These are phyloP conservation scores for Wallacemonas rigidus DNA, from an alignment of 208 protist genomes.

Conservation along the genomic window DNA sequence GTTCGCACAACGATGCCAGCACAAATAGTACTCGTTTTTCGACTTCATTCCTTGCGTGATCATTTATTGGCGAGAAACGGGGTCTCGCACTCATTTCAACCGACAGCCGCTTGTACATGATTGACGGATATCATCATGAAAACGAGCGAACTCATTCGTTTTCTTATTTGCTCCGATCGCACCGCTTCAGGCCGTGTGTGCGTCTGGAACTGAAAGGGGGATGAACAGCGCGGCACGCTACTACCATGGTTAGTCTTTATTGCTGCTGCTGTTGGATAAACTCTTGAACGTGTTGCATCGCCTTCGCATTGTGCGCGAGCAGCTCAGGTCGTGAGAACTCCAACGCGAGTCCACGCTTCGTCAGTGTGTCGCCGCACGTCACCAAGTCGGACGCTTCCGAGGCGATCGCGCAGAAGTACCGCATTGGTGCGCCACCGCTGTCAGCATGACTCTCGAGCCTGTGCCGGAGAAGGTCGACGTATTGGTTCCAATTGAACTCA, in stretches of 20 bases:
- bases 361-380: slow-evolving; percentile 43
- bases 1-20: too few species aligned
- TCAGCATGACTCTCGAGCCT: slow-evolving; percentile 5
- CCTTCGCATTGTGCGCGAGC: slow-evolving; percentile 40
- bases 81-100: too few species aligned
- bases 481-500: slow-evolving; percentile 69
- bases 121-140: too few species aligned
- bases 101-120: too few species aligned
- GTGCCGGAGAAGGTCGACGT: slow-evolving; percentile 52
- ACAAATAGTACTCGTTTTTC: too few species aligned
- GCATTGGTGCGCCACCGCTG: slow-evolving; percentile 5
- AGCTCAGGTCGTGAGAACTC: slow-evolving; percentile 72
- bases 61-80: too few species aligned
- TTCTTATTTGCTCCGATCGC: not conserved
- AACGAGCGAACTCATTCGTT: not conserved
- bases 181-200: too few species aligned
- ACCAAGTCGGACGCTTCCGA: slow-evolving; percentile 61
- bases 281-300: slow-evolving; percentile 18
- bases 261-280: slow-evolving; percentile 8
- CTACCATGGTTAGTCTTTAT: not conserved
- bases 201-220: too few species aligned
- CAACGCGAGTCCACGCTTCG: slow-evolving; percentile 69
- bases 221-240: not conserved
- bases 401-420: slow-evolving; percentile 72
- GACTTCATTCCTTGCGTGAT: too few species aligned